These are phyloP conservation scores for Nevesoporus exiguus DNA, from an alignment of 768 basidiomycete species.

Conservation along the genomic window DNA sequence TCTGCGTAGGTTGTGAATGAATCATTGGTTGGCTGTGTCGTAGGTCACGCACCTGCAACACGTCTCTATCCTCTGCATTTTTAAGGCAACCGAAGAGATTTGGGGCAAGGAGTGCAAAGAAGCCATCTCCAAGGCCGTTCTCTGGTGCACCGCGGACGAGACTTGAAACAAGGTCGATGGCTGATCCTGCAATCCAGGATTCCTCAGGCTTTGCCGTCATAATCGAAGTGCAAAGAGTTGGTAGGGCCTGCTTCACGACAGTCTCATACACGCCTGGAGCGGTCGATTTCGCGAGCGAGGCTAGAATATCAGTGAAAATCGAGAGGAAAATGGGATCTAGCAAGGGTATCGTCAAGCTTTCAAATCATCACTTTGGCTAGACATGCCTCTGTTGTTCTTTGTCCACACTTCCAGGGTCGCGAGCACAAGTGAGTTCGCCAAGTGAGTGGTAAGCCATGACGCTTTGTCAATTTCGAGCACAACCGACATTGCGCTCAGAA, in stretches of 20 bases:
- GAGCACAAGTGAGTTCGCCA: conserved; percentile 61
- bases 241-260: conserved; percentile 71
- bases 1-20: conserved; percentile 42
- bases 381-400: conserved; percentile 77
- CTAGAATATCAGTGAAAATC: conserved; percentile 77
- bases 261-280: conserved; percentile 62
- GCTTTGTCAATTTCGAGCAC: conserved; percentile 71
- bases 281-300: conserved; percentile 61
- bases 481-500: conserved; percentile 81
- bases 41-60: conserved; percentile 54
- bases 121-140: conserved; percentile 70
- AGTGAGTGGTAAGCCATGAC: conserved; percentile 65
- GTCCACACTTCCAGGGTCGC: conserved; percentile 80
- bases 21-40: background rate
- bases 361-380: background rate
- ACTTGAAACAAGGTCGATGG: conserved; percentile 76
- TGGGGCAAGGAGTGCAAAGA: conserved; percentile 74
- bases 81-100: conserved; percentile 67
- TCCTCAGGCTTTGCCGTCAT: conserved; percentile 54
- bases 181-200: conserved; percentile 74
- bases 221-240: conserved; percentile 66
- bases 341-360: conserved; percentile 12
- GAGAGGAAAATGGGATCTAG: conserved; percentile 87
- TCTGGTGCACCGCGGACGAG: conserved; percentile 64
- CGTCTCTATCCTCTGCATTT: conserved; percentile 80